These are phyloP conservation scores for Penicillium freii DNA, from an alignment of 2,329 filamentous ascomycete species.

Conservation along the genomic window DNA sequence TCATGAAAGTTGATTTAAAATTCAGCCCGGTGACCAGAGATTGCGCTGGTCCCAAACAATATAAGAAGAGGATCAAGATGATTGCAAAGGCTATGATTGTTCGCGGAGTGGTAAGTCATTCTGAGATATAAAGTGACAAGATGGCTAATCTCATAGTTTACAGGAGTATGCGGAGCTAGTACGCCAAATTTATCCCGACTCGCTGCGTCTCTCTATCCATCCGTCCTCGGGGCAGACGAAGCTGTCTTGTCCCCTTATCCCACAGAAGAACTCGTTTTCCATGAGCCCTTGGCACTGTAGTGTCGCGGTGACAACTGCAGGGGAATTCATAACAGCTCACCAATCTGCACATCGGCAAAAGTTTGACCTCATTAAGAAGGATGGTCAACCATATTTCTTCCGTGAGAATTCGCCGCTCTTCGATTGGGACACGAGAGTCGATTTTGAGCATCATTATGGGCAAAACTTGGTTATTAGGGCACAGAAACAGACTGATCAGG, in stretches of 20 bases:
- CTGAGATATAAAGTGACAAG: background rate
- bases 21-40: conserved; percentile 8
- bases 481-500: background rate
- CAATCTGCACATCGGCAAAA: conserved; percentile 2
- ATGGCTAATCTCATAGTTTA: background rate
- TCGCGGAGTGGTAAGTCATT: conserved; percentile 2
- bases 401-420: conserved; percentile 8
- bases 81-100: conserved; percentile 10
- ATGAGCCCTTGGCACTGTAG: conserved; percentile 13
- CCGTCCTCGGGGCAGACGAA: conserved; percentile 8
- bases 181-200: conserved; percentile 9
- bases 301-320: conserved; percentile 1
- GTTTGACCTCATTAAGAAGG: conserved; percentile 2
- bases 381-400: conserved; percentile 6
- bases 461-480: background rate
- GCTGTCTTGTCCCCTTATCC: conserved; percentile 7
- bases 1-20: conserved; percentile 10
- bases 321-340: conserved; percentile 9
- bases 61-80: conserved; percentile 7
- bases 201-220: conserved; percentile 9
- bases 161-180: conserved; percentile 7
- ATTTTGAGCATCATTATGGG: conserved; percentile 5
- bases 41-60: conserved; percentile 6
- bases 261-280: conserved; percentile 3
- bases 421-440: background rate